Evolutionary conservation across 805 yeast species (phyloP).

Genomic region (Pichia kluyveri): DNA sequence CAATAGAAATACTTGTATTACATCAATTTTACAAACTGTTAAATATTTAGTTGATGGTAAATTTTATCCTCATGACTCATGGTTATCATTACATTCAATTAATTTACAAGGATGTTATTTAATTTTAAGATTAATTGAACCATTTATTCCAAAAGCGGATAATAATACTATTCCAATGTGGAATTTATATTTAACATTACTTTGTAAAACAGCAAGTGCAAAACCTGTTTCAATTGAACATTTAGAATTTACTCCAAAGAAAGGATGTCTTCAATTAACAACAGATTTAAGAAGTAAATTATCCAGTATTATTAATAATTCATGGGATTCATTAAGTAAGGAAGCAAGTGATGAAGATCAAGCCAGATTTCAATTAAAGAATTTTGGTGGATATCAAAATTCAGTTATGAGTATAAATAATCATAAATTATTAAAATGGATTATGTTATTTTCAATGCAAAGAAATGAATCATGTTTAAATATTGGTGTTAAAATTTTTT

Average conservation of each 20-base stretch:
- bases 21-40: constrained; percentile 37
- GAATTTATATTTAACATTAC: constrained; percentile 54
- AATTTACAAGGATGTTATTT: constrained; percentile 24
- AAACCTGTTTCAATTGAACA: constrained; percentile 64
- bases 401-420: constrained; percentile 48
- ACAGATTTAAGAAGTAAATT: constrained; percentile 55
- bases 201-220: constrained; percentile 52
- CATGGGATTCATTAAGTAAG: constrained; percentile 75
- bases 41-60: constrained; percentile 29
- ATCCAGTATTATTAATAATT: constrained; percentile 42
- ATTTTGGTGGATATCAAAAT: constrained; percentile 65
- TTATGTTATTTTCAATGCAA: constrained; percentile 63
- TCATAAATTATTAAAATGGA: constrained; percentile 51
- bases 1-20: not conserved
- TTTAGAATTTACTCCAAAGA: constrained; percentile 61
- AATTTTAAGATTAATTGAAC: constrained; percentile 25
- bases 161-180: constrained; percentile 37
- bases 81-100: constrained; percentile 62
- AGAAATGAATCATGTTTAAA: constrained; percentile 50
- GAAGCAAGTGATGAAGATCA: constrained; percentile 45
- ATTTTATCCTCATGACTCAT: constrained; percentile 58
- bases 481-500: constrained; percentile 56
- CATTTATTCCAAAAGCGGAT: constrained; percentile 41
- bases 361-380: constrained; percentile 47
- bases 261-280: constrained; percentile 56